Percentiles rank a stretch among this genome's conserved stretches.
These are phyloP conservation scores for Akanthomyces uredinophilus DNA, from an alignment of 2,329 filamentous ascomycete species.

Conservation along the genomic window DNA sequence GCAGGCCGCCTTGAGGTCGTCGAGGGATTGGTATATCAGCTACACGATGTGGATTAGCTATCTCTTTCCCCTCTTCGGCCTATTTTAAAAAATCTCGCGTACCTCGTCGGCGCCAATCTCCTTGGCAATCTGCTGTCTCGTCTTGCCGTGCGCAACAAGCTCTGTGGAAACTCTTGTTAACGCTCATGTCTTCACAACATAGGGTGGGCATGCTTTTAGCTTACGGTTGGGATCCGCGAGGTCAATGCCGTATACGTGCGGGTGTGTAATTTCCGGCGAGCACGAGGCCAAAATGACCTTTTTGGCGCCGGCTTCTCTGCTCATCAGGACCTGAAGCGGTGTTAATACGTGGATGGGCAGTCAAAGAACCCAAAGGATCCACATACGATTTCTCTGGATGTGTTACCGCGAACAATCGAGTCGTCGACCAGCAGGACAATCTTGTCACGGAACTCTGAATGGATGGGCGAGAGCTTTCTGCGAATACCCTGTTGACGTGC, in stretches of 20 bases:
- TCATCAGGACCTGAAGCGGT: conserved; percentile 49
- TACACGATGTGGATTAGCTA: background rate
- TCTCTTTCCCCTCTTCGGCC: background rate
- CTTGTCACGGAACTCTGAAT: conserved; percentile 71
- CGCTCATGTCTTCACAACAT: background rate
- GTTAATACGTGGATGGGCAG: background rate
- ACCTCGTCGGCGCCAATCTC: conserved; percentile 38
- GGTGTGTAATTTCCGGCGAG: conserved; percentile 73
- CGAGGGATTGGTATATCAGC: conserved; percentile 58
- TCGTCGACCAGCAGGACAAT: conserved; percentile 81
- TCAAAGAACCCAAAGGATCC: background rate
- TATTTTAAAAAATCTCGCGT: background rate
- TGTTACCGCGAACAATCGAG: conserved; percentile 77
- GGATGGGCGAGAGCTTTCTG: conserved; percentile 78
- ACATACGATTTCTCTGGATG: conserved; percentile 46
- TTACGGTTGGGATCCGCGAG: conserved; percentile 29
- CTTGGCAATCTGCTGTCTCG: conserved; percentile 34
- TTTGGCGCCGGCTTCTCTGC: conserved; percentile 72
- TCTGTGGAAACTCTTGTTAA: conserved; percentile 18
- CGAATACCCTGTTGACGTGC: conserved; percentile 77
- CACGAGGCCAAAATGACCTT: conserved; percentile 79
- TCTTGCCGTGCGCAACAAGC: conserved; percentile 32
- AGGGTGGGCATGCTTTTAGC: background rate
- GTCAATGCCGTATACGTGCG: conserved; percentile 59
- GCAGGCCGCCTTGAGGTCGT: conserved; percentile 76